Evolutionary conservation across 768 basidiomycete species (phyloP).

Genomic region (Phanerochaete sordida): DNA sequence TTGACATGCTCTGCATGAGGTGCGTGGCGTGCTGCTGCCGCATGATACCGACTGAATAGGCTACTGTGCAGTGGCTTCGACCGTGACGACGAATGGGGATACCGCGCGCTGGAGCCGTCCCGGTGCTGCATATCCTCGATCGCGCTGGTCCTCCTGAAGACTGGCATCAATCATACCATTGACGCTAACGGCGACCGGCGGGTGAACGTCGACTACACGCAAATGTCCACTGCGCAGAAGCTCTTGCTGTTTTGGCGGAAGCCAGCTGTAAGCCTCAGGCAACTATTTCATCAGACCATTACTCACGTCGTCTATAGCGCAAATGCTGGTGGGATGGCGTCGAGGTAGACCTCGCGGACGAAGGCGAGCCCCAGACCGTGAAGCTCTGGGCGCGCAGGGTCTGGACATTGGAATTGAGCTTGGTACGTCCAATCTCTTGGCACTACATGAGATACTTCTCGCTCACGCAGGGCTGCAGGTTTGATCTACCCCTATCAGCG

Average conservation of each 20-base stretch:
- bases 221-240: slow-evolving; percentile 98
- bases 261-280: slow-evolving; percentile 78
- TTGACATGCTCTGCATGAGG: slow-evolving; percentile 99
- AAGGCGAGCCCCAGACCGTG: slow-evolving; percentile 51
- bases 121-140: slow-evolving; percentile 98
- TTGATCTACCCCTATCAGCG: not conserved
- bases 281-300: not conserved
- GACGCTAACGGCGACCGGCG: slow-evolving; percentile 55
- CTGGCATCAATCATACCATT: slow-evolving; percentile 74
- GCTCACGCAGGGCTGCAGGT: not conserved
- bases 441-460: not conserved
- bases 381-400: slow-evolving; percentile 98
- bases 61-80: slow-evolving; percentile 75
- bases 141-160: slow-evolving; percentile 95
- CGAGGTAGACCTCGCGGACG: slow-evolving; percentile 75
- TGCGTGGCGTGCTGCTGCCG: slow-evolving; percentile 33
- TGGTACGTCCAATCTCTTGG: slow-evolving; percentile 47
- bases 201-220: slow-evolving; percentile 82
- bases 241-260: slow-evolving; percentile 97
- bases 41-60: not conserved
- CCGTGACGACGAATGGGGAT: slow-evolving; percentile 98
- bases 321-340: slow-evolving; percentile 99
- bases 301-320: slow-evolving; percentile 47
- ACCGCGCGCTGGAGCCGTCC: slow-evolving; percentile 90
- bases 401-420: slow-evolving; percentile 95